A percentile compares a stretch with the other conserved stretches of the same genome.
phyloP scores from a whole-genome alignment of 805 yeast genomes.

The Candida odintsovae region DNA sequence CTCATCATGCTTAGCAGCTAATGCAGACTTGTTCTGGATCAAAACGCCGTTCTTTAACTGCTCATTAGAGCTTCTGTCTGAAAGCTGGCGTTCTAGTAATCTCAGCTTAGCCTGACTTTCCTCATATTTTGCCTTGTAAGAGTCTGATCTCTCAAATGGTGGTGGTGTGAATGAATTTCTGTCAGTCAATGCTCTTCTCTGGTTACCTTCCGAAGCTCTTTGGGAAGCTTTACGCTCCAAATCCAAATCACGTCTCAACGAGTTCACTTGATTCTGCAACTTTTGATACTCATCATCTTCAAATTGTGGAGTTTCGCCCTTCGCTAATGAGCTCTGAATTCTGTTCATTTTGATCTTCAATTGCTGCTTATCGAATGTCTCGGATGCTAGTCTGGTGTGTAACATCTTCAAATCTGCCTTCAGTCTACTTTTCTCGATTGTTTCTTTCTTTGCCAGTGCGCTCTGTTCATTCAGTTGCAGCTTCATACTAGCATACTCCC shows the following conservation, averaged over 20 bases:
- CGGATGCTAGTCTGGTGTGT: constrained; percentile 61
- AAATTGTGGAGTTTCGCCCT: constrained; percentile 22
- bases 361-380: constrained; percentile 51
- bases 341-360: constrained; percentile 37
- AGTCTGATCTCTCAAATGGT: constrained; percentile 20
- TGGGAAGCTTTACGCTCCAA: constrained; percentile 45
- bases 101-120: constrained; percentile 40
- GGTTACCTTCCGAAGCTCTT: constrained; percentile 35
- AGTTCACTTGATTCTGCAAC: constrained; percentile 38
- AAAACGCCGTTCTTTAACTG: not conserved
- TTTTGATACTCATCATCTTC: constrained; percentile 24
- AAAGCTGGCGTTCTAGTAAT: constrained; percentile 32
- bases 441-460: constrained; percentile 42
- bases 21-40: not conserved
- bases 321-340: constrained; percentile 19
- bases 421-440: constrained; percentile 36
- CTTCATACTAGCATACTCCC: constrained; percentile 43
- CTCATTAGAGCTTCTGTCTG: constrained; percentile 6
- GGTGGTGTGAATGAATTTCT: constrained; percentile 16
- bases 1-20: constrained; percentile 26
- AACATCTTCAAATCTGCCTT: constrained; percentile 53
- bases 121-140: constrained; percentile 38
- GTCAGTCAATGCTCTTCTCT: constrained; percentile 29
- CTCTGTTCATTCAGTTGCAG: constrained; percentile 47
- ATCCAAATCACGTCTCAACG: constrained; percentile 41